These are phyloP conservation scores for Myxozyma melibiosi DNA, from an alignment of 805 yeast genomes.

Conservation along the genomic window DNA sequence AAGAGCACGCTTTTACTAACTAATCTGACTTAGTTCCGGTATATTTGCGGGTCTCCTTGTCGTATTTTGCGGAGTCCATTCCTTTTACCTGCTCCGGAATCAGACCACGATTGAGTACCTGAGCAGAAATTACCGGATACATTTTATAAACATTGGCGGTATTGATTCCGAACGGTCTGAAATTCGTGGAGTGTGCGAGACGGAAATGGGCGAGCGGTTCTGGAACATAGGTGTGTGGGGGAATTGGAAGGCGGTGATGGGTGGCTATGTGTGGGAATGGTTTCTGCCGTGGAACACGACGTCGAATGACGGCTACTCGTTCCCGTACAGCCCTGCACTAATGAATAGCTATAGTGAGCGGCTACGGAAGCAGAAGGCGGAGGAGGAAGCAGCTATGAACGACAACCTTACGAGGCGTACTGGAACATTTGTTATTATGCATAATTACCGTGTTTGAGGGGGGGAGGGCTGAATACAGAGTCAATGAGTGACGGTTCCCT, in stretches of 20 bases:
- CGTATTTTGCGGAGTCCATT: slow-evolving; percentile 20
- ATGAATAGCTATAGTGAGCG: no score
- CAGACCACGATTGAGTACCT: slow-evolving; percentile 26
- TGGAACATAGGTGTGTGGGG: slow-evolving; percentile 28
- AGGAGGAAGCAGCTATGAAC: neutral
- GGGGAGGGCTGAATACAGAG: no score
- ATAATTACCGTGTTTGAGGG: neutral
- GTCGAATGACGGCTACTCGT: slow-evolving; percentile 18
- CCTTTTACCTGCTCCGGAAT: slow-evolving; percentile 19
- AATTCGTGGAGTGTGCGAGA: slow-evolving; percentile 13
- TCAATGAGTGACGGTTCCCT: no score
- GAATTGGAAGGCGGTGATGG: slow-evolving; percentile 34
- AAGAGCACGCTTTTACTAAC: neutral
- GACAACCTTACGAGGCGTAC: neutral
- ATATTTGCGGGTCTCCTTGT: slow-evolving; percentile 7
- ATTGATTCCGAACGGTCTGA: neutral
- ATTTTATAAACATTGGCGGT: slow-evolving; percentile 9
- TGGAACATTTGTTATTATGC: slow-evolving; percentile 9
- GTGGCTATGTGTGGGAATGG: slow-evolving; percentile 34
- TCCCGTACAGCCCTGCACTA: slow-evolving; percentile 22
- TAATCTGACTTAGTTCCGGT: slow-evolving; percentile 9
- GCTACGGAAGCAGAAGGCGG: slow-evolving; percentile 8
- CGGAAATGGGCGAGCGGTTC: slow-evolving; percentile 26
- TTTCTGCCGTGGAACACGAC: slow-evolving; percentile 31
- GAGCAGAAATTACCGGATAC: slow-evolving; percentile 16